phyloP scores from a whole-genome alignment of 352 stramenopile species.

The Plasmopara halstedii region DNA sequence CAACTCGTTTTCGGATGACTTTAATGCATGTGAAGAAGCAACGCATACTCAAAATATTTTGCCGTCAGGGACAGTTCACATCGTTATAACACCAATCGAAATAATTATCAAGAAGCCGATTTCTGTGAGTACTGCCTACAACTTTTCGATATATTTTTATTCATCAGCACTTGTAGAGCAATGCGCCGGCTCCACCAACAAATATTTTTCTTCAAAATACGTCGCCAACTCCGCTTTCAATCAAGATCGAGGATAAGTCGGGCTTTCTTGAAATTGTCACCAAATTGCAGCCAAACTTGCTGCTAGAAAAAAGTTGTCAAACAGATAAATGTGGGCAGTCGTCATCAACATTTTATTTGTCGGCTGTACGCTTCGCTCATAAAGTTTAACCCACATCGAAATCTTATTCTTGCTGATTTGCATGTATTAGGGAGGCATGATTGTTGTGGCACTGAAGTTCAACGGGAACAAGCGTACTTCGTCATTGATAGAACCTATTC shows the following conservation, averaged over 20 bases:
- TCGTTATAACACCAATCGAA: slow-evolving; percentile 51
- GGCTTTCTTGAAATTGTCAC: slow-evolving; percentile 59
- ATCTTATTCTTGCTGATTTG: background rate
- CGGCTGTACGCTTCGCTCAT: slow-evolving; percentile 26
- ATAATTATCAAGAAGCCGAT: slow-evolving; percentile 55
- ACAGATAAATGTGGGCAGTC: slow-evolving; percentile 4
- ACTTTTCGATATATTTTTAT: background rate
- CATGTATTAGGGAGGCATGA: slow-evolving; percentile 57
- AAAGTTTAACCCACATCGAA: background rate
- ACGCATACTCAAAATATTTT: background rate
- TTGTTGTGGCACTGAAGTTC: slow-evolving; percentile 62
- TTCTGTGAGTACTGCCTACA: slow-evolving; percentile 5
- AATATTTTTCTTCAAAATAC: slow-evolving; percentile 81
- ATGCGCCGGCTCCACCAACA: slow-evolving; percentile 27
- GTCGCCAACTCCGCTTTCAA: slow-evolving; percentile 39
- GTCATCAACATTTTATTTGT: slow-evolving; percentile 34
- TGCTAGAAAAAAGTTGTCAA: too few relatives aligned
- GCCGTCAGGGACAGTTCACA: slow-evolving; percentile 27
- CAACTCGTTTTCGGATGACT: slow-evolving; percentile 33
- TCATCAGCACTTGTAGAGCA: slow-evolving; percentile 3
- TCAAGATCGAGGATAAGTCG: slow-evolving; percentile 51
- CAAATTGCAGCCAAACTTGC: slow-evolving; percentile 8
- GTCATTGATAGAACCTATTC: slow-evolving; percentile 5
- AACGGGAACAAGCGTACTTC: slow-evolving; percentile 12
- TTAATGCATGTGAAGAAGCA: slow-evolving; percentile 19